Evolutionary conservation across 2,329 filamentous ascomycete species (phyloP).

Genomic region (Dothistroma pini): DNA sequence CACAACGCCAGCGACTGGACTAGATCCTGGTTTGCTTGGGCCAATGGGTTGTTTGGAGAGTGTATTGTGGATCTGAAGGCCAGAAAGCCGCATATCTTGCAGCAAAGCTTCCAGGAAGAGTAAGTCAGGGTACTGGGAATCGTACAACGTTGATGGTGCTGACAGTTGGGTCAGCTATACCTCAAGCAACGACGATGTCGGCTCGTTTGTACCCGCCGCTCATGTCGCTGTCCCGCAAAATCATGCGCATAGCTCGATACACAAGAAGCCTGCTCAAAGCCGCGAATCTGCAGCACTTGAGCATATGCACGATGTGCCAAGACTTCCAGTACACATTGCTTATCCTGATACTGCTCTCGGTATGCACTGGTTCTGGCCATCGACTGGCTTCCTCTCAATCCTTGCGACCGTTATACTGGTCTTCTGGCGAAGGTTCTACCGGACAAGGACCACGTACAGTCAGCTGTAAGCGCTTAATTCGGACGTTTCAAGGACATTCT

Average conservation of each 20-base stretch:
- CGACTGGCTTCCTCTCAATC: conserved; percentile 4
- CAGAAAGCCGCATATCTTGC: conserved; percentile 42
- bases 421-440: not conserved
- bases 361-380: conserved; percentile 13
- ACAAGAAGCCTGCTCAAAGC: not conserved
- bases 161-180: not conserved
- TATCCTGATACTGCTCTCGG: not conserved
- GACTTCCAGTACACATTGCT: not conserved
- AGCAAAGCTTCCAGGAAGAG: conserved; percentile 40
- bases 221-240: not conserved
- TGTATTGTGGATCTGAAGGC: conserved; percentile 46
- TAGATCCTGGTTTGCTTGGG: conserved; percentile 49
- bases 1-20: conserved; percentile 44
- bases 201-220: not conserved
- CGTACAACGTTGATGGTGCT: too few species aligned
- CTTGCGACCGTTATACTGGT: not conserved
- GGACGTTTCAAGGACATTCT: too few species aligned
- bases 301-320: not conserved
- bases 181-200: conserved; percentile 7
- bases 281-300: not conserved
- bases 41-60: conserved; percentile 50
- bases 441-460: not conserved
- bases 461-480: too few species aligned
- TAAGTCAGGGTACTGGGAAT: not conserved
- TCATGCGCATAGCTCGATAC: not conserved